phyloP scores from a whole-genome alignment of 192 early-diverging fungal species.

The Linnemannia elongata region DNA sequence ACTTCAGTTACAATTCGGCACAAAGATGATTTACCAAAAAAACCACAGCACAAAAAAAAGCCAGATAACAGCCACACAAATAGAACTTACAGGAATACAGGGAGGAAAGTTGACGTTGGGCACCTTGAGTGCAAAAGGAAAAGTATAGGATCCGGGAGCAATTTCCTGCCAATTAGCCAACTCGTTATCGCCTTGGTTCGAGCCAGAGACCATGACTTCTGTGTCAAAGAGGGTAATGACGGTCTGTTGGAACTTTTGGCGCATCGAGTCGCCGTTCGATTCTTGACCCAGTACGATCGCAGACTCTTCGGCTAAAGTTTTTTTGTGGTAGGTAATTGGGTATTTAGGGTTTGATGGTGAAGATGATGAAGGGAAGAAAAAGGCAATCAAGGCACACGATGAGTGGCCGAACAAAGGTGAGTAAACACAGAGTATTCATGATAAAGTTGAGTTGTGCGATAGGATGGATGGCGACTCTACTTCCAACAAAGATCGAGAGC shows the following conservation, averaged over 20 bases:
- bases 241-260: slow-evolving; percentile 54
- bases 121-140: slow-evolving; percentile 53
- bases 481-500: neutral
- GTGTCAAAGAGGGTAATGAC: slow-evolving; percentile 51
- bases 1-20: neutral
- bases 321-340: neutral
- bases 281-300: slow-evolving; percentile 52
- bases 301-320: slow-evolving; percentile 39
- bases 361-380: neutral
- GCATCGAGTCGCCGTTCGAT: slow-evolving; percentile 50
- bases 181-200: slow-evolving; percentile 43
- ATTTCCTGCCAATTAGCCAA: slow-evolving; percentile 51
- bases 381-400: neutral
- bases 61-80: neutral
- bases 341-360: neutral
- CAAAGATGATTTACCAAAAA: too few relatives aligned
- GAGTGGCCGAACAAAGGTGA: neutral
- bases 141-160: slow-evolving; percentile 22
- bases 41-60: neutral
- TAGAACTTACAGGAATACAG: slow-evolving; percentile 49
- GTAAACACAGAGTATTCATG: neutral
- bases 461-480: neutral
- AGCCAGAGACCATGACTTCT: slow-evolving; percentile 41
- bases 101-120: slow-evolving; percentile 55
- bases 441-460: neutral